A percentile compares a stretch with the other conserved stretches of the same genome.
Evolutionary conservation across 352 stramenopile genomes (phyloP).

Genomic region (Phytophthora nicotianae): DNA sequence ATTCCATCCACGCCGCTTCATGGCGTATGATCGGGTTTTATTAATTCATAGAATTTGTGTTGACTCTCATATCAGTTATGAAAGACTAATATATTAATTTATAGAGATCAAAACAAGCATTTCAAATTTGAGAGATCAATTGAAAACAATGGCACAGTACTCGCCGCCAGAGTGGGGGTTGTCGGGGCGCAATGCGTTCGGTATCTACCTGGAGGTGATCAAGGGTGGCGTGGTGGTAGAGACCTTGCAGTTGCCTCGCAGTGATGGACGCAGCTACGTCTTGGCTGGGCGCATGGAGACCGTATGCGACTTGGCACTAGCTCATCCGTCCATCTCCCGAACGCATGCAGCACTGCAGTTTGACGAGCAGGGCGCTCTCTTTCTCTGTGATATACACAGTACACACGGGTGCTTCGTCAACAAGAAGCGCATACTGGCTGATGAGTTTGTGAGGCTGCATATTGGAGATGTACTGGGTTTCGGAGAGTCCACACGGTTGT

Average conservation of each 20-base stretch:
- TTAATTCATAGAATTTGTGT: too few relatives aligned
- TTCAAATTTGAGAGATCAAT: too few relatives aligned
- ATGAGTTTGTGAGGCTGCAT: slow-evolving; percentile 65
- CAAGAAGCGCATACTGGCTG: slow-evolving; percentile 58
- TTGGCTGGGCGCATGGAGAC: slow-evolving; percentile 65
- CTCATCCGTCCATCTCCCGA: slow-evolving; percentile 80
- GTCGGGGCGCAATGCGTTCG: slow-evolving; percentile 52
- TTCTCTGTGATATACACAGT: slow-evolving; percentile 75
- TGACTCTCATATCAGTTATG: too few relatives aligned
- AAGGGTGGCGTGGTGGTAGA: slow-evolving; percentile 67
- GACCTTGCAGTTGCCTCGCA: slow-evolving; percentile 39
- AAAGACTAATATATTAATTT: too few relatives aligned
- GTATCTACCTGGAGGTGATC: slow-evolving; percentile 73
- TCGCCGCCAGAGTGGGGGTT: slow-evolving; percentile 54
- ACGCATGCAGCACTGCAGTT: slow-evolving; percentile 80
- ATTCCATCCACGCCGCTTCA: slow-evolving; percentile 22
- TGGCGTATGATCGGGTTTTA: background rate
- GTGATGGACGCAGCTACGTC: slow-evolving; percentile 42
- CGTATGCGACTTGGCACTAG: slow-evolving; percentile 69
- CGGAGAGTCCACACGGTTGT: slow-evolving; percentile 86
- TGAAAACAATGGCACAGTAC: slow-evolving; percentile 40
- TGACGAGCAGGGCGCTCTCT: slow-evolving; percentile 63
- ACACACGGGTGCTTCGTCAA: slow-evolving; percentile 89
- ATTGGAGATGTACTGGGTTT: slow-evolving; percentile 89
- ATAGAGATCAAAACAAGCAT: too few relatives aligned